These are phyloP conservation scores for Boehmeria nivea DNA, from an alignment of 306 rosid species.

Conservation along the genomic window DNA sequence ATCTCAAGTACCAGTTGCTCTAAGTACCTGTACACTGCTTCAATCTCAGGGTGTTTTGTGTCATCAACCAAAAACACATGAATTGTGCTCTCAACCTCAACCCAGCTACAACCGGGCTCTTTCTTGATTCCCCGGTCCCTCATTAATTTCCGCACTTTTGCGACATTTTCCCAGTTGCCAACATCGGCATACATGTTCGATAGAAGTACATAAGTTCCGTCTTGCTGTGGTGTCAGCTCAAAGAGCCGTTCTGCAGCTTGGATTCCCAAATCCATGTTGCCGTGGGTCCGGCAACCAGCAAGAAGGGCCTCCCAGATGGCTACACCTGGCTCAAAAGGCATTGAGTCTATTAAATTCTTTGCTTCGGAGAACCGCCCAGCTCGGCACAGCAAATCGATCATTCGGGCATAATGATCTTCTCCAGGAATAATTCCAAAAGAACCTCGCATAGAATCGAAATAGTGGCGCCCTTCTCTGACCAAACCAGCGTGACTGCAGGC, in stretches of 20 bases:
- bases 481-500: constrained; percentile 30
- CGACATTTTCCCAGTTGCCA: constrained; percentile 19
- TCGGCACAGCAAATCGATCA: constrained; percentile 25
- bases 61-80: constrained; percentile 28
- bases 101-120: constrained; percentile 30
- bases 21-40: constrained; percentile 21
- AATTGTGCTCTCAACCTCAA: constrained; percentile 20
- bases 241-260: constrained; percentile 24
- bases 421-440: constrained; percentile 16
- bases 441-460: constrained; percentile 13
- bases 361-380: constrained; percentile 21
- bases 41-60: constrained; percentile 15
- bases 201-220: constrained; percentile 21
- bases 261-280: constrained; percentile 24
- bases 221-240: constrained; percentile 22
- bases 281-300: constrained; percentile 25
- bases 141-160: constrained; percentile 23
- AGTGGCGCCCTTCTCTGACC: constrained; percentile 20
- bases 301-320: constrained; percentile 23
- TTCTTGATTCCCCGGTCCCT: constrained; percentile 23
- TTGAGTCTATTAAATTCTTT: constrained; percentile 15
- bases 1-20: constrained; percentile 20
- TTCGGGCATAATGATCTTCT: constrained; percentile 27
- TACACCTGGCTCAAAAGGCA: constrained; percentile 19
- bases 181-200: constrained; percentile 19